Conservation (phyloP, 1,284 basidiomycete species). For the Quambalaria eucalypti region DNA sequence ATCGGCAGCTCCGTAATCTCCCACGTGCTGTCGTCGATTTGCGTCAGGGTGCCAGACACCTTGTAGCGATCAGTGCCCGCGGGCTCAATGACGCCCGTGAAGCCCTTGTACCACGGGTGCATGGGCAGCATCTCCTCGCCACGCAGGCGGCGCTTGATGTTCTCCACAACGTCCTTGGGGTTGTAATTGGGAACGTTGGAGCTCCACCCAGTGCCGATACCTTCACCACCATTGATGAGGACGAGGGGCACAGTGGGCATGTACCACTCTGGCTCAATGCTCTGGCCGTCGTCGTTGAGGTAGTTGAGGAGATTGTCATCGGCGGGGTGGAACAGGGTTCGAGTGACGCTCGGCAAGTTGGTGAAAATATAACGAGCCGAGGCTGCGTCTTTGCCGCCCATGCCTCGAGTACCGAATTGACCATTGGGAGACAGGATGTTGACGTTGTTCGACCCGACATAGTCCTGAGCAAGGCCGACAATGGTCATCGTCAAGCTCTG, state of each 20-base stretch:
- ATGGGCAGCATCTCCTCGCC: constrained; percentile 76
- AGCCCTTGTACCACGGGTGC: constrained; percentile 96
- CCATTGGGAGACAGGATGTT: constrained; percentile 83
- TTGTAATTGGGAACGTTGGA: constrained; percentile 89
- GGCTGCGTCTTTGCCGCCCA: constrained; percentile 61
- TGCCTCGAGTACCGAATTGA: constrained; percentile 74
- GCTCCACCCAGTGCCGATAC: constrained; percentile 98
- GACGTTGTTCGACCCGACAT: constrained; percentile 90
- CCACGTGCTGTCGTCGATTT: constrained; percentile 75
- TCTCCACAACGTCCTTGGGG: constrained; percentile 78
- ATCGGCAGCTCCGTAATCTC: constrained; percentile 95
- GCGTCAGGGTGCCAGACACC: constrained; percentile 64
- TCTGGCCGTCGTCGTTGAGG: constrained; percentile 75
- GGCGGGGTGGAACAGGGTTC: constrained; percentile 68
- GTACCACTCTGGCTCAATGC: constrained; percentile 92
- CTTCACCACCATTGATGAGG: constrained; percentile 87
- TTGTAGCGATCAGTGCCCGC: constrained; percentile 78
- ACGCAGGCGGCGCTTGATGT: constrained; percentile 76
- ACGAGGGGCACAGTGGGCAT: constrained; percentile 82
- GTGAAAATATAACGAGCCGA: constrained; percentile 96
- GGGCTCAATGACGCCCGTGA: constrained; percentile 71
- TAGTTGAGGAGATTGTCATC: constrained; percentile 80
- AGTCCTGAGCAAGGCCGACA: constrained; percentile 86
- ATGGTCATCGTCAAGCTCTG: constrained; percentile 77
- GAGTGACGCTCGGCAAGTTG: constrained; percentile 66